These are phyloP conservation scores for Olyra latifolia DNA, from an alignment of 176 grass and related monocot genomes.

Conservation along the genomic window DNA sequence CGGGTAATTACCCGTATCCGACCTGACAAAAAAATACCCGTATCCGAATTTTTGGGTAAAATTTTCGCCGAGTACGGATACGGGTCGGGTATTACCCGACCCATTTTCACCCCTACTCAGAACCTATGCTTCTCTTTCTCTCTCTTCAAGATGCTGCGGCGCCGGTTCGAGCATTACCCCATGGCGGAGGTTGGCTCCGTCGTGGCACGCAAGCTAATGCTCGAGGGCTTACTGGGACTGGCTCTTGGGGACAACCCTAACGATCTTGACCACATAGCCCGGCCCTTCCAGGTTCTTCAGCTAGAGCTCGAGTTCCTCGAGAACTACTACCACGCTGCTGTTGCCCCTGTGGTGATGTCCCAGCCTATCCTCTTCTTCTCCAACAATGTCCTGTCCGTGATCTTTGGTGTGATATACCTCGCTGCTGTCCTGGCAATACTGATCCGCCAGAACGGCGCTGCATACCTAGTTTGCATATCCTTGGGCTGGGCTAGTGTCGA, in stretches of 20 bases:
- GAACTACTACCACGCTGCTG: neutral
- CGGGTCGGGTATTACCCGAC: too few species aligned
- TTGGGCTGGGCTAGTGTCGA: too few species aligned
- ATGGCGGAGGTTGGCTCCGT: neutral
- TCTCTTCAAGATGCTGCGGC: constrained; percentile 9
- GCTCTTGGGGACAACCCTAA: neutral
- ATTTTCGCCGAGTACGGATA: too few species aligned
- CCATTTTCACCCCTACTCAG: too few species aligned
- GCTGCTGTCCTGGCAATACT: neutral
- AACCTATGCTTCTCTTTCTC: constrained; percentile 4
- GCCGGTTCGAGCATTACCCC: constrained; percentile 31
- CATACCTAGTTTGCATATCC: too few species aligned
- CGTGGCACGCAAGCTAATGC: neutral
- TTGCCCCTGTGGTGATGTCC: neutral
- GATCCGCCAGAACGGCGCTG: accelerated
- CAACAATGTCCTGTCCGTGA: neutral
- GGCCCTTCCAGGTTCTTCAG: neutral
- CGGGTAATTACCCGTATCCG: too few species aligned
- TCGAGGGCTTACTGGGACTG: neutral
- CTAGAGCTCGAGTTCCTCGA: constrained; percentile 30
- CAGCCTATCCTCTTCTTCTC: neutral
- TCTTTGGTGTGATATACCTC: neutral
- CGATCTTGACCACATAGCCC: neutral
- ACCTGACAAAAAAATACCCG: too few species aligned
- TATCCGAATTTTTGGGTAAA: too few species aligned